These are phyloP conservation scores for Fusarium tuaranense DNA, from an alignment of 2,329 filamentous ascomycete genomes.

Conservation along the genomic window DNA sequence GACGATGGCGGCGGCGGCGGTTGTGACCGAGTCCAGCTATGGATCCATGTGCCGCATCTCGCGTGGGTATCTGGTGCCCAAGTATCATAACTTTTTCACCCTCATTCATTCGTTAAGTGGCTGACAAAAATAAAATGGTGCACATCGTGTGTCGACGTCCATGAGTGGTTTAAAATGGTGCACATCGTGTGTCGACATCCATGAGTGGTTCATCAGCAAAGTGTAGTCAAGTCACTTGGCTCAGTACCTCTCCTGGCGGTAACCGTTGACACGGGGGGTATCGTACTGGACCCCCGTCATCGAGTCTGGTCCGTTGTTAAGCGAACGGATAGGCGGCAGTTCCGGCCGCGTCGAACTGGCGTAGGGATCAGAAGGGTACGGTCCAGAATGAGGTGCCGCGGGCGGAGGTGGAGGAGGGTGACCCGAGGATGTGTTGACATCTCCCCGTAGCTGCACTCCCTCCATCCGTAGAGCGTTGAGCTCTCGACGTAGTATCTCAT, in stretches of 20 bases:
- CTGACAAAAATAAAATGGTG: constrained; percentile 29
- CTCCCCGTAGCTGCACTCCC: constrained; percentile 59
- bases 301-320: constrained; percentile 66
- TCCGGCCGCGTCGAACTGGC: constrained; percentile 57
- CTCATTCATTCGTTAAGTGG: constrained; percentile 44
- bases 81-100: constrained; percentile 43
- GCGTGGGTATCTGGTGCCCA: constrained; percentile 25
- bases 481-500: constrained; percentile 63
- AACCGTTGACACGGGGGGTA: constrained; percentile 59
- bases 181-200: not conserved
- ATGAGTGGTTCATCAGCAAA: not conserved
- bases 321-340: constrained; percentile 67
- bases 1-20: constrained; percentile 12
- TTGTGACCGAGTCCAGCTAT: constrained; percentile 13
- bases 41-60: constrained; percentile 23
- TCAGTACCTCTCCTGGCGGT: constrained; percentile 56
- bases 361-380: constrained; percentile 49
- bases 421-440: constrained; percentile 45
- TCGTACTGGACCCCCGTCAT: constrained; percentile 77
- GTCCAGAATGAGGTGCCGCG: constrained; percentile 33
- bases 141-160: not conserved
- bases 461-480: constrained; percentile 61
- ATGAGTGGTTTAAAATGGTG: constrained; percentile 18
- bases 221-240: not conserved
- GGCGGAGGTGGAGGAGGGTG: constrained; percentile 38